phyloP scores from a whole-genome alignment of 2,329 filamentous ascomycete genomes.

The Aspergillus brasiliensis region DNA sequence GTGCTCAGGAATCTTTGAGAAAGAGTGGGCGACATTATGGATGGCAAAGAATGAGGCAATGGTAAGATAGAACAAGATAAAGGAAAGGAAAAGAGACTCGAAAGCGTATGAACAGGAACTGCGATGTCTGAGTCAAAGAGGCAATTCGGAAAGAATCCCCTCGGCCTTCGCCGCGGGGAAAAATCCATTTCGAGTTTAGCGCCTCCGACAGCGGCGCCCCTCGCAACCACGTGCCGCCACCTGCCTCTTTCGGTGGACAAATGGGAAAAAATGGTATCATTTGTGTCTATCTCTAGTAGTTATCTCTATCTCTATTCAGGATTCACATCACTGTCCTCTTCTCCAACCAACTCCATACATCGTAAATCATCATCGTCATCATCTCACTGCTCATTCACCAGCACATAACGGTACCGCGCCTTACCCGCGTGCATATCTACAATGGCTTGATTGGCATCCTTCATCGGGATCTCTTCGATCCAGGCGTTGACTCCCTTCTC shows the following conservation, averaged over 20 bases:
- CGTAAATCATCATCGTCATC: slow-evolving; percentile 5
- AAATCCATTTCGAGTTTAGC: slow-evolving; percentile 21
- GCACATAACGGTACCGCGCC: slow-evolving; percentile 50
- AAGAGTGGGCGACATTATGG: slow-evolving; percentile 29
- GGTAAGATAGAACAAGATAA: neutral
- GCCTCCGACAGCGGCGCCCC: slow-evolving; percentile 30
- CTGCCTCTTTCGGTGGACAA: neutral
- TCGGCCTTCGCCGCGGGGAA: slow-evolving; percentile 18
- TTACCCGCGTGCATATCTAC: slow-evolving; percentile 49
- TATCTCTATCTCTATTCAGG: neutral
- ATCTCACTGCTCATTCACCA: slow-evolving; percentile 43
- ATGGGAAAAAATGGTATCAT: neutral
- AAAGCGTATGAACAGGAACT: neutral
- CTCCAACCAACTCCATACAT: neutral
- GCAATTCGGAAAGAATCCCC: slow-evolving; percentile 14
- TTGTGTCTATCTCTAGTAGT: too few species aligned
- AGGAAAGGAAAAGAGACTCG: neutral
- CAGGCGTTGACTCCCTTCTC: slow-evolving; percentile 45
- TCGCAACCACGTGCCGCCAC: slow-evolving; percentile 22
- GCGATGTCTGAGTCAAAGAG: neutral
- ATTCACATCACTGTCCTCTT: slow-evolving; percentile 1
- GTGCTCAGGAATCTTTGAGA: slow-evolving; percentile 39
- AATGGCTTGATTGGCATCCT: slow-evolving; percentile 47
- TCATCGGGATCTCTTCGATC: slow-evolving; percentile 47
- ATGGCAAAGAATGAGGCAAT: neutral